Percentiles rank a stretch among this genome's conserved stretches.
phyloP scores from a whole-genome alignment of 768 basidiomycete species.

The Scleroderma bovista region DNA sequence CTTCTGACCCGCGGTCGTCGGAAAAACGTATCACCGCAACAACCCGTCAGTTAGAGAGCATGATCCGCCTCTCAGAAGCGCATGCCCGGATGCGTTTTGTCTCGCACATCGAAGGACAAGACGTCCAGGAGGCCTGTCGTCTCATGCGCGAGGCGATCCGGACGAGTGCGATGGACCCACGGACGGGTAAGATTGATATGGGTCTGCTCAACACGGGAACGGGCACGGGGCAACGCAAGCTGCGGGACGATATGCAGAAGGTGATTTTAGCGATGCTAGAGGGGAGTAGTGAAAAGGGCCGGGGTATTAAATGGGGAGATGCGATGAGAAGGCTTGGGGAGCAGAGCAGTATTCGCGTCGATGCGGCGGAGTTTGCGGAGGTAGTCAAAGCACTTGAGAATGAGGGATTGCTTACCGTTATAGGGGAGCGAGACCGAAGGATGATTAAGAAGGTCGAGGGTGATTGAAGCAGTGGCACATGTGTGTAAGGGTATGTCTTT shows the following conservation, averaged over 20 bases:
- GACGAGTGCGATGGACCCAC: slow-evolving; percentile 91
- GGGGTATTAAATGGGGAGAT: slow-evolving; percentile 77
- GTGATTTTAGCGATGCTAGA: slow-evolving; percentile 70
- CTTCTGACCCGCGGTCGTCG: slow-evolving; percentile 72
- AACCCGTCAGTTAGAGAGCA: slow-evolving; percentile 92
- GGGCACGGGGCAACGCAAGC: slow-evolving; percentile 75
- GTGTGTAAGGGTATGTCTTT: not conserved
- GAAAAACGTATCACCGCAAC: slow-evolving; percentile 98
- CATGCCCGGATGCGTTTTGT: slow-evolving; percentile 96
- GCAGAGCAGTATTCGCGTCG: slow-evolving; percentile 82
- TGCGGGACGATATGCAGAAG: slow-evolving; percentile 85
- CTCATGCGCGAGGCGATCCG: slow-evolving; percentile 96
- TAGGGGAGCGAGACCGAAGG: slow-evolving; percentile 83
- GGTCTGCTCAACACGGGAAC: slow-evolving; percentile 93
- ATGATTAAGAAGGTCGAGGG: slow-evolving; percentile 66
- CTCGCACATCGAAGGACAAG: slow-evolving; percentile 75
- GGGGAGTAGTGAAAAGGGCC: slow-evolving; percentile 39
- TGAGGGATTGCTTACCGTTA: slow-evolving; percentile 81
- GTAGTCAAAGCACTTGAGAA: slow-evolving; percentile 74
- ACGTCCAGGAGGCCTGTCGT: slow-evolving; percentile 89
- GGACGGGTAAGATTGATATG: slow-evolving; percentile 97
- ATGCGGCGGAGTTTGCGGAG: slow-evolving; percentile 74
- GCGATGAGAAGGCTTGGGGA: slow-evolving; percentile 71
- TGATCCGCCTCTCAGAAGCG: slow-evolving; percentile 94
- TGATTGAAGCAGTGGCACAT: slow-evolving; percentile 9